Conservation (phyloP, 148 eudicot genomes). For the Euryodendron excelsum region DNA sequence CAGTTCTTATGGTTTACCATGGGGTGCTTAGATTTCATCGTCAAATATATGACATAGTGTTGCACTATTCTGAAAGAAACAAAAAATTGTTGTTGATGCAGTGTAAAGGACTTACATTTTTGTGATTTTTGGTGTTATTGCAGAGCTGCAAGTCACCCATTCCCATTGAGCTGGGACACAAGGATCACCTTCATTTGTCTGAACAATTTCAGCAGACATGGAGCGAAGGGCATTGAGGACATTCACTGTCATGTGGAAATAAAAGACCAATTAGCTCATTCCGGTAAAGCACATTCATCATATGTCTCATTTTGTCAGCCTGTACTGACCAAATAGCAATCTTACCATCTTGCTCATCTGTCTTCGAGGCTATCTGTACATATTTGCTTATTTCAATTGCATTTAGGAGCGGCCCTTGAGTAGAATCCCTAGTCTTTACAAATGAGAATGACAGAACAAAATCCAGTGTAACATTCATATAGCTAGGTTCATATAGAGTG, state of each 20-base stretch:
- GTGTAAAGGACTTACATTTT: constrained; percentile 59
- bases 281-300: not conserved
- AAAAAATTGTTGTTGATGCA: not conserved
- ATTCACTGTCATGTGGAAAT: constrained; percentile 52
- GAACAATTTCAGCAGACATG: constrained; percentile 36
- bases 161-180: constrained; percentile 83
- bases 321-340: not conserved
- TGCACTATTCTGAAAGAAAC: not conserved
- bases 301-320: not conserved
- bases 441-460: constrained; percentile 83
- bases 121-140: constrained; percentile 69
- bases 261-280: constrained; percentile 20
- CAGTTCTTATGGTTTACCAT: not conserved
- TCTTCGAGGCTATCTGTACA: constrained; percentile 56
- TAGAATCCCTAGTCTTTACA: constrained; percentile 78
- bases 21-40: not conserved
- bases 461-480: constrained; percentile 76
- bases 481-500: constrained; percentile 92
- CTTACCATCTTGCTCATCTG: constrained; percentile 79
- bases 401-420: constrained; percentile 72
- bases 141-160: constrained; percentile 81
- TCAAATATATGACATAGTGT: not conserved
- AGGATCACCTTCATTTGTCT: constrained; percentile 71
- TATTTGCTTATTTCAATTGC: constrained; percentile 90
- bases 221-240: constrained; percentile 51